Evolutionary conservation across 2,329 filamentous ascomycete species (phyloP).

Genomic region (Curvularia sp.): DNA sequence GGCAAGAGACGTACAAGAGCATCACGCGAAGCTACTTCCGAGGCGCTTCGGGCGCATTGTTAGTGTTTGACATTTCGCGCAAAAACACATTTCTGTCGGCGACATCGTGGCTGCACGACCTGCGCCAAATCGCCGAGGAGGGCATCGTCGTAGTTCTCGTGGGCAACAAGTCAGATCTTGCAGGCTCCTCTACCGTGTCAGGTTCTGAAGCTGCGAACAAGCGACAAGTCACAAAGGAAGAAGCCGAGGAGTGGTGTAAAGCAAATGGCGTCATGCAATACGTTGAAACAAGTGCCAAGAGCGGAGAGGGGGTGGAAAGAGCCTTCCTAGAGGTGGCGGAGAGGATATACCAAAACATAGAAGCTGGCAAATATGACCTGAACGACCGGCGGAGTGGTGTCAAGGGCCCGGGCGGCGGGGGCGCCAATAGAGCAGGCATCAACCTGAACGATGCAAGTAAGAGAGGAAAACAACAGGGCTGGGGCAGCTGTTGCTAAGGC

Average conservation of each 20-base stretch:
- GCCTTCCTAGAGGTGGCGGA: slow-evolving; percentile 94
- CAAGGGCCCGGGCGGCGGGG: slow-evolving; percentile 68
- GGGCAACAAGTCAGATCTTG: slow-evolving; percentile 92
- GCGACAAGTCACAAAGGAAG: slow-evolving; percentile 79
- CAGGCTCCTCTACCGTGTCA: slow-evolving; percentile 55
- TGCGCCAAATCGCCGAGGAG: slow-evolving; percentile 93
- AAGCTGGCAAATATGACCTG: slow-evolving; percentile 91
- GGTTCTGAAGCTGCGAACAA: slow-evolving; percentile 61
- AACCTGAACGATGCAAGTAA: slow-evolving; percentile 53
- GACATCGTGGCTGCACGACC: slow-evolving; percentile 91
- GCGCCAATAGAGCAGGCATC: slow-evolving; percentile 52
- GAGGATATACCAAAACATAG: slow-evolving; percentile 95
- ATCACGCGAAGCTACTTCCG: slow-evolving; percentile 95
- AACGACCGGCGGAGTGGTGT: slow-evolving; percentile 93
- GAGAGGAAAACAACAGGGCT: slow-evolving; percentile 44
- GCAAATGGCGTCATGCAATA: slow-evolving; percentile 89
- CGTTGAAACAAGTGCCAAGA: slow-evolving; percentile 96
- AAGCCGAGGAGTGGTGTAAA: slow-evolving; percentile 89
- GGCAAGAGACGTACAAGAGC: slow-evolving; percentile 96
- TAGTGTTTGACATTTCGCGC: slow-evolving; percentile 94
- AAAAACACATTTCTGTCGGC: slow-evolving; percentile 85
- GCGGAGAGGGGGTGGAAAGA: slow-evolving; percentile 88
- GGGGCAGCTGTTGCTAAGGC: slow-evolving; percentile 44
- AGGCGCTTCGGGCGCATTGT: slow-evolving; percentile 76
- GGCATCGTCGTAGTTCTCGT: slow-evolving; percentile 94